phyloP scores from a whole-genome alignment of 139 green algal genomes.

The Coccomyxa sp. region DNA sequence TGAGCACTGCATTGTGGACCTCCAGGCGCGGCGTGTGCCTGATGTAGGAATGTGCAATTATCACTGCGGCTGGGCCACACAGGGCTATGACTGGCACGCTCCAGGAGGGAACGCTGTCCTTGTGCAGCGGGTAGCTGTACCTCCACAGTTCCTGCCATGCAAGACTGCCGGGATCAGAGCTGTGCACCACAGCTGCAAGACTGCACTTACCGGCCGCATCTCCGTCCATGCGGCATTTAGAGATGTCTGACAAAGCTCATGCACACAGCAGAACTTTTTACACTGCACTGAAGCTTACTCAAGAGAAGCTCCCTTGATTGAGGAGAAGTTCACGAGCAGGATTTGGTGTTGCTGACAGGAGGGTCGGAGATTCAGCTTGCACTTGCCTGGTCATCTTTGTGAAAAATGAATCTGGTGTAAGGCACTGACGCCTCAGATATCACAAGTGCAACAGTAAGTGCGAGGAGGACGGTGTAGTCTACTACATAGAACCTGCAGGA shows the following conservation, averaged over 20 bases:
- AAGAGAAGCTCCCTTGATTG: background rate
- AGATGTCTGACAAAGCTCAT: background rate
- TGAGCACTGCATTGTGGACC: constrained; percentile 15
- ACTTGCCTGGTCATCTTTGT: constrained; percentile 10
- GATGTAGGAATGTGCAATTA: constrained; percentile 9
- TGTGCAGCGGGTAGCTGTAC: constrained; percentile 30
- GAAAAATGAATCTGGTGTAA: constrained; percentile 11
- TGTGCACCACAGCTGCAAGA: background rate
- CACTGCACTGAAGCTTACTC: background rate
- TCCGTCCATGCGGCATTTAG: background rate
- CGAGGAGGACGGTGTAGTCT: constrained; percentile 15
- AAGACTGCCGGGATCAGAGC: background rate
- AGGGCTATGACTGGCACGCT: constrained; percentile 31
- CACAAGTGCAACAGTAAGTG: constrained; percentile 10
- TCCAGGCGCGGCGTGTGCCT: constrained; percentile 3
- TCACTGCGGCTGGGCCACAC: constrained; percentile 7
- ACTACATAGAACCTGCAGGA: constrained; percentile 9
- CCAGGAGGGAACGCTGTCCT: constrained; percentile 39
- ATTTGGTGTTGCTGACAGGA: background rate
- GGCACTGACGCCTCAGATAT: constrained; percentile 15
- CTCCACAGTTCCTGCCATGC: constrained; percentile 20
- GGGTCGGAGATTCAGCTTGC: background rate
- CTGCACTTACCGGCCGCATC: background rate
- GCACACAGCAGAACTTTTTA: background rate
- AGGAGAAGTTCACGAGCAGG: too few relatives aligned